Base-by-base conservation (phyloP, 208 protist genomes). In the Polymyxa betae region DNA sequence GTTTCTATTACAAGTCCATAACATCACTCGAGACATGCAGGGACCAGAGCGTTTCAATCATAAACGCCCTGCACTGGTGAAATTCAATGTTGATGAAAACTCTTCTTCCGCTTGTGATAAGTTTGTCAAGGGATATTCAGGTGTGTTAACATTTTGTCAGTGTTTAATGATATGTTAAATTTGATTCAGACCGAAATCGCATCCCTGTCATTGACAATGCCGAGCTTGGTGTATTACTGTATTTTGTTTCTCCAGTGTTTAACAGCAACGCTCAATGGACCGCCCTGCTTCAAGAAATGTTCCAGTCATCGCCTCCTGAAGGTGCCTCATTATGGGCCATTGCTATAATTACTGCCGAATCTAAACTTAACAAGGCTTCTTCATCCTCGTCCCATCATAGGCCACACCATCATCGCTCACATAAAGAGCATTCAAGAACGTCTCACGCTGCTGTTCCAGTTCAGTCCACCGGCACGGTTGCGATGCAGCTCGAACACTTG, bases 1-100 rank as follows among this genome's bases (percentile, higher is more conserved):
- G 72, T 82, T 82, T 43, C 10, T 82, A 5, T 38, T 82, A n/a
- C 72, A 82, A 82, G 72, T 82, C 12, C 72, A 82, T 35, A n/a
- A 5, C 16, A 5, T 82, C 10, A 20, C 72, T 35, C 5, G 16
- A n/a, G 16, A 12, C 35, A n/a, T 82, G 35, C 72, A 35, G 16
- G 16, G 10, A 5, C 5, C 72, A 45, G 72, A 82, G 5, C 72
- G 72, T 5, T 43, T 45, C 35, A 35, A 43, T 5, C 72, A 82
- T 35, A 82, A 82, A n/a, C 72, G 72, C n/a, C n/a, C 35, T n/a
- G 72, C 40, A n/a, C 72, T 82, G 35, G 72, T 82, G 35, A n/a
- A 82, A 43, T 82, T 60, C 24, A 5, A 60, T 60, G 49, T 60
- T 60, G 49, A 60, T 24, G 49, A 60, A 5, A 24, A 29, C 24